phyloP scores from a whole-genome alignment of 2,329 filamentous ascomycete species.

The Sarocladium kiliense region DNA sequence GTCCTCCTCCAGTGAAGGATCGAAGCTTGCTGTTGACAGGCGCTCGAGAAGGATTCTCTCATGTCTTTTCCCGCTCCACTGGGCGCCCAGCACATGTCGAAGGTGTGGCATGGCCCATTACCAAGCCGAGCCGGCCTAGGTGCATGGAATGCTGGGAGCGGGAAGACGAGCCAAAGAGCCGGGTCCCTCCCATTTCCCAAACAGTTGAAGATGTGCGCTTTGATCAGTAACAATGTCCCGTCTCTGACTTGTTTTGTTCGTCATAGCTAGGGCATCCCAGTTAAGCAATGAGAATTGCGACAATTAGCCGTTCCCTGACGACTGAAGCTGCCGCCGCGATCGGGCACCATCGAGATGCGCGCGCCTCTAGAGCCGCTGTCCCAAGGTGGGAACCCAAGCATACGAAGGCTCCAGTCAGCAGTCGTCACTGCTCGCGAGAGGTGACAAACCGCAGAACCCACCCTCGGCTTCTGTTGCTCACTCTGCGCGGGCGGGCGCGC shows the following conservation, averaged over 20 bases:
- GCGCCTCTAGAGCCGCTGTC: background rate
- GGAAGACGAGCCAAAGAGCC: conserved; percentile 1
- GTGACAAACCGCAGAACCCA: background rate
- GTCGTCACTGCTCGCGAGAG: background rate
- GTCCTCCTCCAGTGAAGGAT: background rate
- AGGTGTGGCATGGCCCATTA: too few species aligned
- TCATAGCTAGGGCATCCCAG: background rate
- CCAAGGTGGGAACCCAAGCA: background rate
- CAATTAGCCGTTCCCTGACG: background rate
- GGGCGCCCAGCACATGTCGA: too few species aligned
- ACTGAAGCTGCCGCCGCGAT: background rate
- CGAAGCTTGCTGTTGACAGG: background rate
- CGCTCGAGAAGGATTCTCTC: background rate
- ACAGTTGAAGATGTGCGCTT: background rate
- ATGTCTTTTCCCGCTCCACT: background rate
- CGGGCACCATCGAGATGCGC: conserved; percentile 8
- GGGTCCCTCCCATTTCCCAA: conserved; percentile 2
- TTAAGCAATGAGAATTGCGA: background rate
- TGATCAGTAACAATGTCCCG: background rate
- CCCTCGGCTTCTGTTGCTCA: background rate
- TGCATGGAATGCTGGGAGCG: conserved; percentile 8
- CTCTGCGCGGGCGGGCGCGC: too few species aligned
- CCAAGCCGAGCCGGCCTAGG: background rate
- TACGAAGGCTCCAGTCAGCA: background rate
- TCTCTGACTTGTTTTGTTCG: background rate